These are phyloP conservation scores for Martiniozyma asiatica DNA, from an alignment of 1,139 yeast genomes.

Conservation along the genomic window DNA sequence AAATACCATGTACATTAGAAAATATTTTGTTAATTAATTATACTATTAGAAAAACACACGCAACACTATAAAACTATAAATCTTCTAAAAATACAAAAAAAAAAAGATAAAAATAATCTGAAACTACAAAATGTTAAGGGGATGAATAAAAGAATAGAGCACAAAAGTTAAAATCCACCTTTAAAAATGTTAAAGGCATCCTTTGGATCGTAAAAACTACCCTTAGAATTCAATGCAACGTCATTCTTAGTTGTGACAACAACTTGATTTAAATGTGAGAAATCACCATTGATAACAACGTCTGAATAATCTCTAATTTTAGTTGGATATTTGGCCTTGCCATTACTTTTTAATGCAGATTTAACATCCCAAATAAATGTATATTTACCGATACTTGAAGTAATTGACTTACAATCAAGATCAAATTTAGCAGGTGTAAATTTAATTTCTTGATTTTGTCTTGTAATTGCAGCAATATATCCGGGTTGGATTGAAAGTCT, in stretches of 20 bases:
- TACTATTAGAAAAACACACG: slow-evolving; percentile 1
- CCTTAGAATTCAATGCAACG: slow-evolving; percentile 52
- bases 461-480: slow-evolving; percentile 54
- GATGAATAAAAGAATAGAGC: no score
- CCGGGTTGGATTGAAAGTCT: slow-evolving; percentile 60
- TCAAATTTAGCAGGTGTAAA: slow-evolving; percentile 66
- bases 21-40: neutral
- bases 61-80: neutral
- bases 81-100: neutral
- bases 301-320: slow-evolving; percentile 51
- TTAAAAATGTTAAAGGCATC: slow-evolving; percentile 25
- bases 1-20: neutral
- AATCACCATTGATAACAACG: slow-evolving; percentile 64
- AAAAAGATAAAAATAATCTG: slow-evolving; percentile 1
- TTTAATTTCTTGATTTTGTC: slow-evolving; percentile 34
- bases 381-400: slow-evolving; percentile 71
- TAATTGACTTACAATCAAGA: slow-evolving; percentile 28
- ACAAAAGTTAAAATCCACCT: slow-evolving; percentile 8
- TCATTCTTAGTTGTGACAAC: slow-evolving; percentile 65
- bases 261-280: slow-evolving; percentile 59
- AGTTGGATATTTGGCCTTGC: slow-evolving; percentile 36
- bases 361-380: slow-evolving; percentile 72
- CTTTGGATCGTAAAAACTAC: slow-evolving; percentile 45
- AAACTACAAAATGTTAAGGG: neutral
- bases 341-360: slow-evolving; percentile 29